phyloP scores from a whole-genome alignment of 371 early-diverging fungal species.

The Batkoa obscura region DNA sequence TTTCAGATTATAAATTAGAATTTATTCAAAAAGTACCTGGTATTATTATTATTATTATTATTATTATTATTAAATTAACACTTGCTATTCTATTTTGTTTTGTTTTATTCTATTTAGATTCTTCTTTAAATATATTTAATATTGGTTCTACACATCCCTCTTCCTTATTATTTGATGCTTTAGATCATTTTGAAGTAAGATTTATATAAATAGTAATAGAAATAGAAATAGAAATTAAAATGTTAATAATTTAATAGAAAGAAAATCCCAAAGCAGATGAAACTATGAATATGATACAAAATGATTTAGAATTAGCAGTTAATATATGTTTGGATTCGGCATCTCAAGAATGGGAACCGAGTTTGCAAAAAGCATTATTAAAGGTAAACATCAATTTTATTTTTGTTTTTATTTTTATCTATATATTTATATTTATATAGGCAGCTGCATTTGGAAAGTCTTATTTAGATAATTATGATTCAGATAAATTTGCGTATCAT shows the following conservation, averaged over 20 bases:
- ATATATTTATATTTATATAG: slow-evolving; percentile 10
- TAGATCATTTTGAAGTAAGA: slow-evolving; percentile 65
- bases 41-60: slow-evolving; percentile 12
- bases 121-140: slow-evolving; percentile 67
- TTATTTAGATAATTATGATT: slow-evolving; percentile 66
- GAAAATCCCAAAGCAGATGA: slow-evolving; percentile 85
- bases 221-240: background rate
- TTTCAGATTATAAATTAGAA: slow-evolving; percentile 63
- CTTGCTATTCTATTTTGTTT: background rate
- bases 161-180: slow-evolving; percentile 85
- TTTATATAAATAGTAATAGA: too few relatives aligned
- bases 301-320: slow-evolving; percentile 60
- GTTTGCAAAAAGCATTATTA: slow-evolving; percentile 55
- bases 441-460: slow-evolving; percentile 92
- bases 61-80: background rate
- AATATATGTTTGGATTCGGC: slow-evolving; percentile 87
- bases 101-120: slow-evolving; percentile 18
- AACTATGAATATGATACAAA: slow-evolving; percentile 67
- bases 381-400: slow-evolving; percentile 17
- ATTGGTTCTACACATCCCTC: slow-evolving; percentile 88
- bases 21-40: slow-evolving; percentile 74
- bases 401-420: background rate
- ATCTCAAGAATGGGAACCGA: slow-evolving; percentile 59
- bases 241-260: slow-evolving; percentile 18
- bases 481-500: slow-evolving; percentile 72